Evolutionary conservation across 2,329 filamentous ascomycete species (phyloP).

Genomic region (Trichoderma arundinaceum): DNA sequence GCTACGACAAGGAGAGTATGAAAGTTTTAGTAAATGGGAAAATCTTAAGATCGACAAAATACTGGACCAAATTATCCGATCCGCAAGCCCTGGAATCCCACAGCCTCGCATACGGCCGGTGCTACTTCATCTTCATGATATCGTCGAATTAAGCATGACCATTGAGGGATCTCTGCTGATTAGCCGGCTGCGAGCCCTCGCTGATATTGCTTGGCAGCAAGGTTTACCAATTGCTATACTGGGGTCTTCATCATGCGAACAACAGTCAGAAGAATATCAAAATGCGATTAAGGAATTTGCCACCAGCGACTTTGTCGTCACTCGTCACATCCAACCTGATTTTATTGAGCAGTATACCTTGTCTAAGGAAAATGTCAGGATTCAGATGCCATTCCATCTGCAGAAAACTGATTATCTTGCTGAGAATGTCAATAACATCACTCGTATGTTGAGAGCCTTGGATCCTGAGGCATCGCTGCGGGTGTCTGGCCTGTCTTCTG

Average conservation of each 20-base stretch:
- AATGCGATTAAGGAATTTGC: constrained; percentile 49
- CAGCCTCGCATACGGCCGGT: constrained; percentile 53
- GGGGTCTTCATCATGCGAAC: constrained; percentile 71
- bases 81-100: constrained; percentile 49
- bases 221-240: constrained; percentile 77
- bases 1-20: constrained; percentile 47
- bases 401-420: constrained; percentile 49
- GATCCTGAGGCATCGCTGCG: constrained; percentile 35
- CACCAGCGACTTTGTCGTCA: constrained; percentile 50
- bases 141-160: constrained; percentile 75
- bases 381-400: constrained; percentile 34
- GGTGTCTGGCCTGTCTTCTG: constrained; percentile 35
- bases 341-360: constrained; percentile 35
- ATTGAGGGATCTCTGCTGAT: constrained; percentile 73
- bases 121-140: constrained; percentile 81
- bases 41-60: constrained; percentile 65
- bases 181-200: constrained; percentile 69
- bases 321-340: constrained; percentile 45
- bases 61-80: constrained; percentile 61
- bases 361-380: constrained; percentile 1
- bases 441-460: constrained; percentile 53
- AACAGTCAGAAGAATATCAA: constrained; percentile 52
- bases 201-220: constrained; percentile 73
- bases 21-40: constrained; percentile 59
- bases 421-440: constrained; percentile 56